phyloP scores from a whole-genome alignment of 257 asterid genomes.

The Plantago major region DNA sequence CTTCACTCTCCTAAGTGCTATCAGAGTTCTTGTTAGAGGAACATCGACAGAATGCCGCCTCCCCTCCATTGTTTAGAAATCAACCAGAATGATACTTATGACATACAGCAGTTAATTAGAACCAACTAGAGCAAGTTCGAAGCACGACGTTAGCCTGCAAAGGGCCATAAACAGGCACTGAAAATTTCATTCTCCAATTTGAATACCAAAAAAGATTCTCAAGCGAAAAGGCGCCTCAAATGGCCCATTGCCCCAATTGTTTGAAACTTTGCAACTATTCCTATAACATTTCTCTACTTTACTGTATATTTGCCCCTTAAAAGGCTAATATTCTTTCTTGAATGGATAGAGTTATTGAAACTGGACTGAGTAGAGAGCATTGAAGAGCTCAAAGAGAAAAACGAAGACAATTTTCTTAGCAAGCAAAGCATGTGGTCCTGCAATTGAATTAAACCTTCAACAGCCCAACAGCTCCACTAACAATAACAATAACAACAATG shows the following conservation, averaged over 20 bases:
- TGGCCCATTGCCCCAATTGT: too few species aligned
- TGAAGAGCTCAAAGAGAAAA: too few species aligned
- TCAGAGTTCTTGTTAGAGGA: conserved; percentile 66
- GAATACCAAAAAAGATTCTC: conserved; percentile 7
- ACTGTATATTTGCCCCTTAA: too few species aligned
- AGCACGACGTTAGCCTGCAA: conserved; percentile 30
- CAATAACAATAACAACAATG: background rate
- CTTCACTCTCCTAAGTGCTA: conserved; percentile 82
- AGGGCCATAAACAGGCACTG: conserved; percentile 23
- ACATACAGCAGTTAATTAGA: background rate
- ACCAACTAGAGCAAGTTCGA: conserved; percentile 1
- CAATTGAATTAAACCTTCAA: conserved; percentile 15
- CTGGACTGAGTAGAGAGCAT: too few species aligned
- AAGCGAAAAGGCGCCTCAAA: background rate
- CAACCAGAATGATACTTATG: background rate
- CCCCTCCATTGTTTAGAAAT: conserved; percentile 55
- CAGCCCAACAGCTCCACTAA: background rate
- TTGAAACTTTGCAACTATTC: too few species aligned
- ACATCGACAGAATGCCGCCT: conserved; percentile 82
- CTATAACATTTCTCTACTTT: too few species aligned
- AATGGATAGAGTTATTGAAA: too few species aligned
- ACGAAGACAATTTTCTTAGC: too few species aligned
- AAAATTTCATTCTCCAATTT: conserved; percentile 19
- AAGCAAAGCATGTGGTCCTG: conserved; percentile 20
- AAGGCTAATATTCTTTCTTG: too few species aligned